Evolutionary conservation across 495 filamentous ascomycete genomes (phyloP), one percentile per base, ranked within the genome.

Genomic region (Penicillium longicatenatum): DNA sequence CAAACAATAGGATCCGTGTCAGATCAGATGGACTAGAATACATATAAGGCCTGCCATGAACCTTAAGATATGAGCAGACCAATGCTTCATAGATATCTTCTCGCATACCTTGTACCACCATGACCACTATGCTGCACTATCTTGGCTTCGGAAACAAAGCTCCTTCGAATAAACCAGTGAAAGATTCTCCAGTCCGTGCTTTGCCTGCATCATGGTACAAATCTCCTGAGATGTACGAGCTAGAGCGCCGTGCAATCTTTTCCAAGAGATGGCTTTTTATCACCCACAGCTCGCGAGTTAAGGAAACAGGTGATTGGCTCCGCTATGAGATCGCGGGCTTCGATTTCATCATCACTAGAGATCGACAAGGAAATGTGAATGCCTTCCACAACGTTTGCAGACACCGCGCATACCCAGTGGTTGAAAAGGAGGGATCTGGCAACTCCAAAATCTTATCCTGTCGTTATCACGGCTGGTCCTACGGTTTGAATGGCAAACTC

Each of bases 301-400:
- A 67, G 51, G 68, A 82, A 12, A 48, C 71, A 0, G 81, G 80
- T 4, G 79, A 83, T 60, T 83, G 69, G 57, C 67, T 81, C 6
- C 70, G 68, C 17, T 80, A 73, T 57, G 74, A 80, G 33, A 56
- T 81, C 8, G 79, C 80, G 4, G 77, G 77, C 4, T 83, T 75
- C 55, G 64, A 75, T 39, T 79, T 84, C 51, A 66, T 83, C 60
- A 55, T 83, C 22, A 68, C 67, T 47, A 66, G 68, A 8, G 79
- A 81, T 51, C 75, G 77, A 42, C 59, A 79, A 20, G 75, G 71
- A 20, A 67, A 68, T 6, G 68, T 83, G 62, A 81, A 79, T 39
- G 80, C 72, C 4, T 84, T 84, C 68, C 78, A 84, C 69, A 83
- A 83, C 54, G 75, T 82, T 14, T 84, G 82, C 63, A 55, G 81